Evolutionary conservation across 1,139 yeast species (phyloP), one percentile per base, ranked within the genome.

Genomic region (Yamadazyma blattariae): DNA sequence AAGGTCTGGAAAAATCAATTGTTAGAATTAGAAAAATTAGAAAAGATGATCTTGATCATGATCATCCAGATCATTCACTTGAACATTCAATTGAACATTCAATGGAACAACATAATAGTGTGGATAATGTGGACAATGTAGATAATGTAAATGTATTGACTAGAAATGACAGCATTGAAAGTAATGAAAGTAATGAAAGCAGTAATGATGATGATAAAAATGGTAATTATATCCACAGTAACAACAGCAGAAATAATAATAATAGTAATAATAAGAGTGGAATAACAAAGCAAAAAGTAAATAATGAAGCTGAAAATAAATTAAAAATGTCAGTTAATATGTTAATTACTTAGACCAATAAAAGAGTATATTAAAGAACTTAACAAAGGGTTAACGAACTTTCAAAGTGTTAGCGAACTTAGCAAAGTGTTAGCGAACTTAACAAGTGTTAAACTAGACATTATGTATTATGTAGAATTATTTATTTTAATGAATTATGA

Each of bases 1-100:
- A 95, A 16, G 82, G 81, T 7, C 77, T 79, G 43, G 63, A 70
- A 47, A 44, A 59, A 44, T 72, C 74, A 5, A 71, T 70, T n/a
- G 60, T 64, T 39, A 56, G 76, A 36, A 64, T 70, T 35, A 54
- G 76, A 35, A 69, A 67, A 47, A 47, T 39, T 45, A 47, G 45
- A 37, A 49, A 47, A 36, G 30, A 28, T 13, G 32, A 29, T 13
- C 23, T 23, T 3, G 25, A 31, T 15, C 13, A n/a, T 17, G 24
- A 20, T 13, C 11, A 25, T 58, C n/a, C n/a, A n/a, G n/a, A n/a
- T n/a, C n/a, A n/a, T n/a, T n/a, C n/a, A n/a, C n/a, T n/a, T n/a
- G n/a, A n/a, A n/a, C n/a, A n/a, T n/a, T n/a, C n/a, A n/a, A n/a
- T n/a, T n/a, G 34, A 23, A 23, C 7, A n/a, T 4, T 11, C 5